Evolutionary conservation across 2,329 filamentous ascomycete species (phyloP).

Genomic region (Claviceps citrina): DNA sequence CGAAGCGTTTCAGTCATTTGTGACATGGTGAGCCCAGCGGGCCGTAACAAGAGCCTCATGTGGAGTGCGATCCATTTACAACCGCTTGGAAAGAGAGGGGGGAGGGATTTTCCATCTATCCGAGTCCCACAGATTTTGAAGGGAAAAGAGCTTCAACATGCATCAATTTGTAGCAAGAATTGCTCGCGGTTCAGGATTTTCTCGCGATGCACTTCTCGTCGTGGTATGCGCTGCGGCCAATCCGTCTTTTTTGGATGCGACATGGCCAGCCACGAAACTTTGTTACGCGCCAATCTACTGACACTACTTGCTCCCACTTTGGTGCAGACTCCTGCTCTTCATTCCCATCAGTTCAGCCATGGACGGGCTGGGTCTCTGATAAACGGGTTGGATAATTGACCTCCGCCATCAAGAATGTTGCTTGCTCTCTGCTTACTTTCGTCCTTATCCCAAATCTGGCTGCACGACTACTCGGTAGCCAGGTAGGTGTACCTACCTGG

Average conservation of each 20-base stretch:
- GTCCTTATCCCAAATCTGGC: not conserved
- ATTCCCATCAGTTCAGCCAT: not conserved
- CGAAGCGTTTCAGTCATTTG: too few relatives aligned
- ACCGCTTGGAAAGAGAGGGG: conserved; percentile 1
- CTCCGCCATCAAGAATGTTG: not conserved
- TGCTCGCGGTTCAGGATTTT: not conserved
- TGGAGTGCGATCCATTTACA: conserved; percentile 10
- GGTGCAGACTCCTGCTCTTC: not conserved
- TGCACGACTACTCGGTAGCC: too few relatives aligned
- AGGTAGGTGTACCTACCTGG: too few relatives aligned
- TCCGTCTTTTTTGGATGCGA: not conserved
- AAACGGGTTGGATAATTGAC: not conserved
- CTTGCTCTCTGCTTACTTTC: not conserved
- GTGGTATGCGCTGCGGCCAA: not conserved
- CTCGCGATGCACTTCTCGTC: not conserved
- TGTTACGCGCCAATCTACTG: not conserved
- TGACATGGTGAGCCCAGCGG: too few relatives aligned
- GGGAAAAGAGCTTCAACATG: conserved; percentile 5
- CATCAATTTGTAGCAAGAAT: not conserved
- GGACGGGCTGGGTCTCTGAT: not conserved
- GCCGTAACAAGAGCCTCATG: conserved; percentile 10
- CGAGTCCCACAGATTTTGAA: conserved; percentile 6
- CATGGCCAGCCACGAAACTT: conserved; percentile 1
- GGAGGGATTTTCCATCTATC: conserved; percentile 6
- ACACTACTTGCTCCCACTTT: not conserved